Evolutionary conservation across 495 filamentous ascomycete species (phyloP).

Genomic region (Umbilicaria muhlenbergii): DNA sequence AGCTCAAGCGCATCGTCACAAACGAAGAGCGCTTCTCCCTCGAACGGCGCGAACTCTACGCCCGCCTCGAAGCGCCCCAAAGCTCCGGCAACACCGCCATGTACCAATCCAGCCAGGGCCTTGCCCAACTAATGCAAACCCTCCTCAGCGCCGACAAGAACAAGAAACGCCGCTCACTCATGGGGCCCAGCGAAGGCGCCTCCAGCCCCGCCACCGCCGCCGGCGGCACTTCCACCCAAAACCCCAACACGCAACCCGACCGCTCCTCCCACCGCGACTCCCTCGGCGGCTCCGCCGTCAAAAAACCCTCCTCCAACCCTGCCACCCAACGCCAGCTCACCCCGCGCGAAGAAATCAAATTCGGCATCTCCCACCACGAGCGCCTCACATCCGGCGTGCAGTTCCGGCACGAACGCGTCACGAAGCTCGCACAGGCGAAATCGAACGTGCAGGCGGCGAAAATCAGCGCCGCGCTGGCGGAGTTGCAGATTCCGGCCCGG

Average conservation of each 20-base stretch:
- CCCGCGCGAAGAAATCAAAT: conserved; percentile 47
- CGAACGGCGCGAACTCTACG: conserved; percentile 81
- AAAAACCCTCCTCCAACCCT: conserved; percentile 17
- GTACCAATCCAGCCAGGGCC: conserved; percentile 65
- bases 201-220: conserved; percentile 27
- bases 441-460: conserved; percentile 65
- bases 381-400: conserved; percentile 56
- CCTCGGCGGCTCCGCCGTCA: conserved; percentile 15
- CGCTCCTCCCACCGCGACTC: conserved; percentile 18
- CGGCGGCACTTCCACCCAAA: conserved; percentile 14
- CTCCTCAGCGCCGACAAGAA: conserved; percentile 65
- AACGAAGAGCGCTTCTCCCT: conserved; percentile 68
- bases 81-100: conserved; percentile 48
- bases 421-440: conserved; percentile 71
- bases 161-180: conserved; percentile 60
- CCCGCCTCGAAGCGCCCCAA: conserved; percentile 63
- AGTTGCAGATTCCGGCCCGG: conserved; percentile 63
- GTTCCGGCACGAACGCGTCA: conserved; percentile 73
- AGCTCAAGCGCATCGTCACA: conserved; percentile 77
- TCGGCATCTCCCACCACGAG: conserved; percentile 72
- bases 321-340: conserved; percentile 10
- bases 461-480: conserved; percentile 58
- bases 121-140: conserved; percentile 63
- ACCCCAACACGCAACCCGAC: conserved; percentile 28
- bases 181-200: conserved; percentile 37